Base-by-base conservation (phyloP, 805 yeast species). In the Starmerella asiatica region DNA sequence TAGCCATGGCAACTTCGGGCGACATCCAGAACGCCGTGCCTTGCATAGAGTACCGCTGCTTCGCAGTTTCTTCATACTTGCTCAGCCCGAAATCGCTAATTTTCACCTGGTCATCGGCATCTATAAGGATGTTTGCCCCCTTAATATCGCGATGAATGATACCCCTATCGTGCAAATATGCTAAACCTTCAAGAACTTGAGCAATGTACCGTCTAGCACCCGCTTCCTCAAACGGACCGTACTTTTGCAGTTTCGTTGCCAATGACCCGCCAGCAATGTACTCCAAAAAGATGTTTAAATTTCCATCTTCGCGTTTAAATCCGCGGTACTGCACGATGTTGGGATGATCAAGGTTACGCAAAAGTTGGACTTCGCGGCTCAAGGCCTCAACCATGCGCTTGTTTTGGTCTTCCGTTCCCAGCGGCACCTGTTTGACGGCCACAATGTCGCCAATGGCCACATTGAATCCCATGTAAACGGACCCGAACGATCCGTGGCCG, bases 21-120 rank as follows among this genome's bases (percentile, higher is more conserved):
- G 98, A 97, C 98, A 91, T 91, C 97, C 98, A 91, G 56, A 79
- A 91, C 0, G 88, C 85, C 0, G 94, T 83, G 0, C 98, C 98
- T 59, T 88, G 96, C 38, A 84, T 62, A 0, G 94, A 84, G 2
- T 82, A 86, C 32, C 96, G 70, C 47, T 71, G 73, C 20, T 52
- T 45, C 37, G 51, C 60, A 26, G 80, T 75, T 29, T 80, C 77
- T 5, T 76, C 61, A 43, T 75, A 75, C 44, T 73, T 73, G 17
- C 91, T 79, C 29, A 83, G 79, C 27, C 94, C 94, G 56, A 83
- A 83, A 59, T 83, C 94, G 27, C 88, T 77, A 43, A 83, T 81
- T 55, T 83, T 83, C 26, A 82, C 86, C 21, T 77, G 70, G 12
- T 91, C 86, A 50, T 78, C 76, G 46, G 78, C 75, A 54, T 81